Evolutionary conservation across 1,284 basidiomycete genomes (phyloP).

Genomic region (Trichosporon coremiiforme): DNA sequence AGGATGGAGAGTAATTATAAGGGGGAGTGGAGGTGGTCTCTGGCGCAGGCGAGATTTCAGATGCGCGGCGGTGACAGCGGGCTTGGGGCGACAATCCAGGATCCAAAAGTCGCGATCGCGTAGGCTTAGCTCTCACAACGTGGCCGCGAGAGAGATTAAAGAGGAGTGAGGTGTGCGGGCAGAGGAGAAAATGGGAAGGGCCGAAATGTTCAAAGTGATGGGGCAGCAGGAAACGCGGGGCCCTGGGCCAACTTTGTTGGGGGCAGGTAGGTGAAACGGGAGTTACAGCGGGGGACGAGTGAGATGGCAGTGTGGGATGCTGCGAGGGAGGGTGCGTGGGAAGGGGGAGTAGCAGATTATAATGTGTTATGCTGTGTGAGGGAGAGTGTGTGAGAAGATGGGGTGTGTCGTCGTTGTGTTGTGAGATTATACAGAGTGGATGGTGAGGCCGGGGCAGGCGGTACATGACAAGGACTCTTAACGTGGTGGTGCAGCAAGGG

Average conservation of each 20-base stretch:
- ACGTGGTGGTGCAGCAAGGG: neutral
- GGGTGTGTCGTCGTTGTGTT: neutral
- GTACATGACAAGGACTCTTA: conserved; percentile 9
- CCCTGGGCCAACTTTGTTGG: conserved; percentile 18
- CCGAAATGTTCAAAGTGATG: conserved; percentile 10
- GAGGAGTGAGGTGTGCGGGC: conserved; percentile 4
- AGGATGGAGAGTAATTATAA: neutral
- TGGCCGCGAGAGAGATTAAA: neutral
- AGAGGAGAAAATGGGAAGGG: neutral
- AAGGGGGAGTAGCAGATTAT: neutral
- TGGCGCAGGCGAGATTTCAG: neutral
- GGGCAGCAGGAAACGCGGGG: conserved; percentile 18
- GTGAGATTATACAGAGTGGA: neutral
- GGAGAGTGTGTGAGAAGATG: neutral
- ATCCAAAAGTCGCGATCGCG: neutral
- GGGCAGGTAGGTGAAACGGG: neutral
- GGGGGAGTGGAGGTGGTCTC: neutral
- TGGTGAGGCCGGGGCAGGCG: neutral
- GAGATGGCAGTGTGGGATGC: neutral
- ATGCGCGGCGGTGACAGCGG: neutral
- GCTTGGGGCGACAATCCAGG: conserved; percentile 9
- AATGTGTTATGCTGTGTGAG: neutral
- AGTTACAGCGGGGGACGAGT: neutral
- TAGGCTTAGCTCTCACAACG: neutral
- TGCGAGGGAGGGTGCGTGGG: conserved; percentile 1